These are phyloP conservation scores for Acacia acuminata DNA, from an alignment of 306 rosid species.

Conservation along the genomic window DNA sequence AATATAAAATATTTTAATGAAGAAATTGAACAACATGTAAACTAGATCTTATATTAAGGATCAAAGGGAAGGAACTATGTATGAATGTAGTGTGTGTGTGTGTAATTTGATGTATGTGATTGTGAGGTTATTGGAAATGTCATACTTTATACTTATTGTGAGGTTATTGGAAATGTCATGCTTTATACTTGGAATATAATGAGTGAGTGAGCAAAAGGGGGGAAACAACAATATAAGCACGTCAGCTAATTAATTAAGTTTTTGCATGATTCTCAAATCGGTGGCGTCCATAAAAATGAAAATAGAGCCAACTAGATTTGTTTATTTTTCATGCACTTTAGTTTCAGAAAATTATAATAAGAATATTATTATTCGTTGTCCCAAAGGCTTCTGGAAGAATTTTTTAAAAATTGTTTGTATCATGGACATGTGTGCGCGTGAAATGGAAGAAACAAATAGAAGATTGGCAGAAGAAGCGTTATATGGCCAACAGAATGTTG, in stretches of 20 bases:
- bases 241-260: not conserved
- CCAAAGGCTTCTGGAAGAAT: not conserved
- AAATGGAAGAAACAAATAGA: constrained; percentile 36
- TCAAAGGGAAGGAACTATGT: not conserved
- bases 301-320: too few species aligned
- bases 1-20: too few species aligned
- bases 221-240: not conserved
- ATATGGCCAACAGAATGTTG: constrained; percentile 25
- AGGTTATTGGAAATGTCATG: too few species aligned
- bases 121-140: not conserved
- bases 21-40: too few species aligned
- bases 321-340: too few species aligned
- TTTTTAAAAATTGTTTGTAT: not conserved
- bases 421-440: not conserved
- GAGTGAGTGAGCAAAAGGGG: not conserved
- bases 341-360: too few species aligned
- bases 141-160: not conserved
- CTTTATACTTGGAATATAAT: not conserved
- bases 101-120: too few species aligned
- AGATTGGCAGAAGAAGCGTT: constrained; percentile 6
- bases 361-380: too few species aligned
- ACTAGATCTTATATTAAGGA: too few species aligned
- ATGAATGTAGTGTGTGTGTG: not conserved
- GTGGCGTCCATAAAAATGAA: too few species aligned
- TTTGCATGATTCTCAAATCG: not conserved